Evolutionary conservation across 75 land plant genomes (phyloP).

Genomic region (Pinus albicaulis): DNA sequence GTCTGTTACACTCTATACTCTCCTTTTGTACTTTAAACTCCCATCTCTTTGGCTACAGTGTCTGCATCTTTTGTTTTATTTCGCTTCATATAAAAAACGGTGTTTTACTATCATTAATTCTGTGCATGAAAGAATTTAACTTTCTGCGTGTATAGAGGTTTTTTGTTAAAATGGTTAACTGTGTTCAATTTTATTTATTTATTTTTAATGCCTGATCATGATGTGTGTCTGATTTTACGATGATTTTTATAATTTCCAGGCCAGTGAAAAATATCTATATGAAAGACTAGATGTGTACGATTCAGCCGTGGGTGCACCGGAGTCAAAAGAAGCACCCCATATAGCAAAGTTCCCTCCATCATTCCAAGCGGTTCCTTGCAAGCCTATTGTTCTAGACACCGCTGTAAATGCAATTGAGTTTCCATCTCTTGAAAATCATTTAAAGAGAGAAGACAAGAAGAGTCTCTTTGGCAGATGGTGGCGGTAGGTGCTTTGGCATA

Average conservation of each 20-base stretch:
- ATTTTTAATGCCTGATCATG: neutral
- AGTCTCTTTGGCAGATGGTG: slow-evolving; percentile 69
- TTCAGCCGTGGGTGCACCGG: slow-evolving; percentile 63
- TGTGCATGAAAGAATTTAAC: neutral
- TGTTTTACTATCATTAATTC: too few species aligned
- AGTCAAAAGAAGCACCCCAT: slow-evolving; percentile 50
- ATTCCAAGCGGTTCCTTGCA: slow-evolving; percentile 76
- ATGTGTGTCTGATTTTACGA: neutral
- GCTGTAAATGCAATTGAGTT: slow-evolving; percentile 73
- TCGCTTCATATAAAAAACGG: too few species aligned
- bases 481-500: slow-evolving; percentile 20
- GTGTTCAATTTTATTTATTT: too few species aligned
- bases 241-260: neutral
- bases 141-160: neutral
- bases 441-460: slow-evolving; percentile 88
- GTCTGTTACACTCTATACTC: neutral
- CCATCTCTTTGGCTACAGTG: neutral
- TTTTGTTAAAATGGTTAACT: neutral
- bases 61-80: neutral
- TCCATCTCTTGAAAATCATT: slow-evolving; percentile 81
- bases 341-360: slow-evolving; percentile 81
- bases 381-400: slow-evolving; percentile 90
- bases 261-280: slow-evolving; percentile 45
- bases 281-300: slow-evolving; percentile 74
- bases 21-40: neutral